Evolutionary conservation across 2,329 filamentous ascomycete species (phyloP), one percentile per base, ranked within the genome.

Genomic region (Coniochaeta hoffmannii): DNA sequence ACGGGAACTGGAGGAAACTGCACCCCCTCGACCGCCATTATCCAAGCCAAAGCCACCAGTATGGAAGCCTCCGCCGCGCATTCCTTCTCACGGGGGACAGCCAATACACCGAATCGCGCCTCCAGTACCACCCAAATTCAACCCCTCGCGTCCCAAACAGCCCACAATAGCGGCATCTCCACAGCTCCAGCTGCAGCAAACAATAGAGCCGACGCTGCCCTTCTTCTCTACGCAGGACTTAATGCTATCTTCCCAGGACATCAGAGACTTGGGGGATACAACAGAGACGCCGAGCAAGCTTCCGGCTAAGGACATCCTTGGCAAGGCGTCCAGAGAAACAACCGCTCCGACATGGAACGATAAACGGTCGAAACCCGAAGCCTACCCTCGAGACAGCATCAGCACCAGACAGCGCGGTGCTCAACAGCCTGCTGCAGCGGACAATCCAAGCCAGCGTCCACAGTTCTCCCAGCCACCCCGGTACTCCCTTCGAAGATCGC

Each of bases 221-320:
- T 69, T 72, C 53, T 65, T 76, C 35, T 75, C 70, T 1, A 76
- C 75, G 0, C 77, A 78, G 57, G 77, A 79, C 59, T 55, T 78
- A 1, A 57, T 71, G 1, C 62, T 78, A 9, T 78, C 76, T 1
- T 74, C 76, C 3, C 74, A 79, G 57, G 76, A 79, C 44, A 56
- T 77, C n/a, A 64, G 65, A 36, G 76, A 78, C 19, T 66, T 78
- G 35, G 69, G 71, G 44, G 62, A 67, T 28, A 57, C 65, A 1
- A 55, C 63, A 17, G 17, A 54, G 2, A 62, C 63, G 1, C 56
- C 60, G 30, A 32, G 54, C 9, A 58, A 58, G 26, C 49, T 34
- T 32, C 46, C 38, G 5, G 46, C 50, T 32, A 52, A 55, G 10
- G 50, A 32, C 15, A 24, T 8, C 24, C 38, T 6, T 44, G 15